Evolutionary conservation across 129 eudicot species (phyloP), one percentile per base, ranked within the genome.

Genomic region (Tanacetum coccineum): DNA sequence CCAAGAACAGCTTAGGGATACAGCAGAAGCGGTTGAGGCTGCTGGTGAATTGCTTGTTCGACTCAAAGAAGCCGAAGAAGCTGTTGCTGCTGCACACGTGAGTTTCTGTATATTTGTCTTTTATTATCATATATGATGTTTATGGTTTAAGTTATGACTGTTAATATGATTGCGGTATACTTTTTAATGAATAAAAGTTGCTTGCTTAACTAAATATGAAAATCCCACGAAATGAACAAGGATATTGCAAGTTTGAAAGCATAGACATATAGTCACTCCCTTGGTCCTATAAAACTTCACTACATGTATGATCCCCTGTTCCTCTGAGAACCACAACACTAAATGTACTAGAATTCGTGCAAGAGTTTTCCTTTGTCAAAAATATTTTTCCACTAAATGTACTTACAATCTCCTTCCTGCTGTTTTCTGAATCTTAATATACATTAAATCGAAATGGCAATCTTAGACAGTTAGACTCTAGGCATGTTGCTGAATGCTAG

Each of bases 11-110:
- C 70, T 93, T 66, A 82, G 92, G 54, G 99, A 93, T 73, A 93
- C 99, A 56, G 90, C 93, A 10, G 99, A 93, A 74, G 99, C 99
- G 77, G 95, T 93, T 68, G 95, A 93, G 72, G 99, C 99, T 68
- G 99, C 99, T 45, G 87, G 99, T 45, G 99, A 93, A 68, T 81
- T 93, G 54, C 87, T 93, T 60, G 99, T 93, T 55, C 83, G 96
- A 48, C 99, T 93, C 42, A 89, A 81, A 79, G 99, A 93, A 65
- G 95, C 95, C 47, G 99, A 93, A 81, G 96, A 86, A 77, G 90
- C 89, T 39, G 79, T 89, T 65, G 88, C 87, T 74, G 67, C 82
- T 74, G 86, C 99, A 46, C 83, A 89, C 88, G 99, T 93, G 59
- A 81, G 86, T 70, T 74, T 62, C 59, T 46, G 39, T 21, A 7